phyloP scores from a whole-genome alignment of 78 protist species.

The Diacronema lutheri region DNA sequence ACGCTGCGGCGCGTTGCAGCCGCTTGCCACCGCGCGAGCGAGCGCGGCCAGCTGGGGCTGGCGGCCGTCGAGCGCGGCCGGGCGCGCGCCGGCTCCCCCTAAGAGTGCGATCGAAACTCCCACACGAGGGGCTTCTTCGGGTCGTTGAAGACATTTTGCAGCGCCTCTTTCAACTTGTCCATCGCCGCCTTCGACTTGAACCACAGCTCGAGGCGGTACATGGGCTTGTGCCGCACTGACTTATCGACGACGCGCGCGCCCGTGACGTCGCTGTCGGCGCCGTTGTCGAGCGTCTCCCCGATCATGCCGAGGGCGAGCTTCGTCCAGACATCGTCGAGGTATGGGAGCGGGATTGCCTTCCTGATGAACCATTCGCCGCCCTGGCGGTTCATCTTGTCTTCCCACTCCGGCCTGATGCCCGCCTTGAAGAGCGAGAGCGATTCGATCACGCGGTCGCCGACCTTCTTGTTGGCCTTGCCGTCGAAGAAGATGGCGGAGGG shows the following conservation, averaged over 20 bases:
- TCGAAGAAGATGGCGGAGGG: background rate
- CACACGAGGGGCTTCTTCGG: no score
- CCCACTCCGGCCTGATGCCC: conserved; percentile 17
- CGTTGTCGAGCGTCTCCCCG: conserved; percentile 8
- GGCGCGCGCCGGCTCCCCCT: no score
- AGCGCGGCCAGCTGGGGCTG: no score
- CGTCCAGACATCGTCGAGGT: background rate
- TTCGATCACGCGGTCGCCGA: background rate
- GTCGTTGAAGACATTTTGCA: no score
- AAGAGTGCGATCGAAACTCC: no score
- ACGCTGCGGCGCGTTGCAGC: no score
- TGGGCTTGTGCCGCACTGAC: no score
- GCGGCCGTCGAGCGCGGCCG: no score
- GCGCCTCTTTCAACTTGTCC: no score
- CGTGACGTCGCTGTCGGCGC: background rate
- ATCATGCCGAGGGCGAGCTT: background rate
- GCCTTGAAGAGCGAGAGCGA: conserved; percentile 12
- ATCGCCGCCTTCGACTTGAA: background rate
- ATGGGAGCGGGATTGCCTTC: background rate
- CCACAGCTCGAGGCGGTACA: conserved; percentile 5
- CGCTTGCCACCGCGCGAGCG: no score
- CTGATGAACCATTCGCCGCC: conserved; percentile 1
- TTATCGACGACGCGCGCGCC: conserved; percentile 20
- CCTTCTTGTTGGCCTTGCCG: background rate
- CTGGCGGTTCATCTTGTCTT: background rate